These are phyloP conservation scores for Suillus variegatus DNA, from an alignment of 768 basidiomycete species.

Conservation along the genomic window DNA sequence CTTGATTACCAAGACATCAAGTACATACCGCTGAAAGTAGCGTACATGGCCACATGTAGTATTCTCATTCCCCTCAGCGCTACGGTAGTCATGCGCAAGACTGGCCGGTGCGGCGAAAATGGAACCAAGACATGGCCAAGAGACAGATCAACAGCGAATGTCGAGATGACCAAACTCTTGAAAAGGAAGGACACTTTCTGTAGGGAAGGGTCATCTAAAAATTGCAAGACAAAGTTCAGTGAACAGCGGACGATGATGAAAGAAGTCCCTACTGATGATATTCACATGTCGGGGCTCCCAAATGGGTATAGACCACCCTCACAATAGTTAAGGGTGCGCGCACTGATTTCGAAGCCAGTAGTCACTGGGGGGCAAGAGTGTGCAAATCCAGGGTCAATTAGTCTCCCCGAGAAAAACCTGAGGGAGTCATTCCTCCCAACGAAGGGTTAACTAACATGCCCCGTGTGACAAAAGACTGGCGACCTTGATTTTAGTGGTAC, in stretches of 20 bases:
- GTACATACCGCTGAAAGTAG: not conserved
- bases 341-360: not conserved
- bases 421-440: not conserved
- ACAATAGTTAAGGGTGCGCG: not conserved
- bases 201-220: not conserved
- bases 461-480: not conserved
- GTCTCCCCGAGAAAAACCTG: not conserved
- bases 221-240: not conserved
- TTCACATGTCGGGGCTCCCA: not conserved
- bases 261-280: not conserved
- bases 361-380: not conserved
- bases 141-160: not conserved
- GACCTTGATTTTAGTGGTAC: not conserved
- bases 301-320: not conserved
- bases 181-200: not conserved
- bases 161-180: not conserved
- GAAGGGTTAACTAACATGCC: not conserved
- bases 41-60: not conserved
- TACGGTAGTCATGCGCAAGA: not conserved
- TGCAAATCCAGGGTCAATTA: not conserved
- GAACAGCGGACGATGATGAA: not conserved
- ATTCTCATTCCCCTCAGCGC: not conserved
- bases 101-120: too few relatives aligned
- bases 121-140: not conserved
- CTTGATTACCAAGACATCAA: not conserved